Conservation (phyloP, 176 grass and related monocot species). For the Tuctoria greenei region DNA sequence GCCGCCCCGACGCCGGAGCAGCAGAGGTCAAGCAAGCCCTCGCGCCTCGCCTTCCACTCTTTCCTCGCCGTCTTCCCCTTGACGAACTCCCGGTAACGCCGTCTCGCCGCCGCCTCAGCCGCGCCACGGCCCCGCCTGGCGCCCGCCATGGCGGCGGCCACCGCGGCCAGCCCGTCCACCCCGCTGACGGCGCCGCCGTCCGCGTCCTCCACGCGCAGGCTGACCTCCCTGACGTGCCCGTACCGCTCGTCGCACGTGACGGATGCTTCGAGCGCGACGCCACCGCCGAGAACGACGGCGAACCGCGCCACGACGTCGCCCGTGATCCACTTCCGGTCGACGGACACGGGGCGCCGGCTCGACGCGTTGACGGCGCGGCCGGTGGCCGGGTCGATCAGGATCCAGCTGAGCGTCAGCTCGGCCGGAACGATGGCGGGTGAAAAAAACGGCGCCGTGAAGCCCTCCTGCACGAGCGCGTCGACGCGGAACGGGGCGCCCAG, state of each 20-base stretch:
- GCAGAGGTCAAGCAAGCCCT: constrained; percentile 50
- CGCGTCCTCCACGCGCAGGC: constrained; percentile 41
- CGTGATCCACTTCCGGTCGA: constrained; percentile 60
- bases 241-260: constrained; percentile 51
- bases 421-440: constrained; percentile 10
- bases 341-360: constrained; percentile 49
- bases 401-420: constrained; percentile 74
- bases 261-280: constrained; percentile 35
- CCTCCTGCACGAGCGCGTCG: constrained; percentile 62
- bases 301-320: constrained; percentile 58
- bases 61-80: constrained; percentile 44
- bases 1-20: constrained; percentile 39
- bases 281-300: constrained; percentile 38
- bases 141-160: constrained; percentile 32
- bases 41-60: constrained; percentile 47
- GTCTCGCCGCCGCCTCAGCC: constrained; percentile 23
- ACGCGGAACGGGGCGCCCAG: constrained; percentile 68
- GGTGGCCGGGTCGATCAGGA: constrained; percentile 52
- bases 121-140: constrained; percentile 16
- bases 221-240: constrained; percentile 59
- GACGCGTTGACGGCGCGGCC: constrained; percentile 52
- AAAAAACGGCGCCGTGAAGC: constrained; percentile 41
- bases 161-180: constrained; percentile 29
- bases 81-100: constrained; percentile 43
- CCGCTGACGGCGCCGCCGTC: constrained; percentile 44